Percentiles rank a stretch among this genome's conserved stretches.
Evolutionary conservation across 257 asterid genomes (phyloP).

Genomic region (Ligustrum vulgare): DNA sequence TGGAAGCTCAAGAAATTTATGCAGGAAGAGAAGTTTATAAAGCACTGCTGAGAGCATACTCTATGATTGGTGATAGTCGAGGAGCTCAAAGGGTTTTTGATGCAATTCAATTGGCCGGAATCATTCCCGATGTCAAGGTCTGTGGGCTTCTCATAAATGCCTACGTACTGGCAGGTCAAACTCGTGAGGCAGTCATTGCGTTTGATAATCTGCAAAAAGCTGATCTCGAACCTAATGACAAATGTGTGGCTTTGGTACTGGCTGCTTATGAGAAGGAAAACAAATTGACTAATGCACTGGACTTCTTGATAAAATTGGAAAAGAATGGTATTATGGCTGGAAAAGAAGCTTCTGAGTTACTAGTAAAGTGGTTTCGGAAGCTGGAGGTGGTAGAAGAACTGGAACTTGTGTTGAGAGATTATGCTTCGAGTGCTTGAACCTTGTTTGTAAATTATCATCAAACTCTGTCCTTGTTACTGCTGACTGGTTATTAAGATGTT

Average conservation of each 20-base stretch:
- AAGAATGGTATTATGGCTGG: constrained; percentile 47
- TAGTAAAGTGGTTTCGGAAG: constrained; percentile 67
- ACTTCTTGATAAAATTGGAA: constrained; percentile 61
- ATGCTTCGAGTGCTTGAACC: constrained; percentile 23
- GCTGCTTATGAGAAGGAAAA: constrained; percentile 63
- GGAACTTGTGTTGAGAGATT: constrained; percentile 66
- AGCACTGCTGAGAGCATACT: constrained; percentile 79
- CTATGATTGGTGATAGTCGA: constrained; percentile 64
- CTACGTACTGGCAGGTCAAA: constrained; percentile 56
- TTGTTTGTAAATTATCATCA: constrained; percentile 15
- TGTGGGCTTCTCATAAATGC: constrained; percentile 89
- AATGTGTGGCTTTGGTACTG: constrained; percentile 67
- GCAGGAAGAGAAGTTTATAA: constrained; percentile 88
- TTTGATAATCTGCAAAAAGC: constrained; percentile 68
- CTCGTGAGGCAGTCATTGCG: constrained; percentile 59
- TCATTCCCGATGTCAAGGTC: constrained; percentile 64
- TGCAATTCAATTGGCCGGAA: constrained; percentile 73
- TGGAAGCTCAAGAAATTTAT: constrained; percentile 61
- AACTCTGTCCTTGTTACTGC: neutral
- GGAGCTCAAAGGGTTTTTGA: constrained; percentile 83
- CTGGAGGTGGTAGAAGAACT: constrained; percentile 80
- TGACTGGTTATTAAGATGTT: neutral
- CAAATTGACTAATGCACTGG: constrained; percentile 63
- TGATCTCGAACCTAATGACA: constrained; percentile 70
- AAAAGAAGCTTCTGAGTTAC: constrained; percentile 62